Evolutionary conservation across 192 early-diverging fungal genomes (phyloP), one percentile per base, ranked within the genome.

Genomic region (Chytriomyces sp.): DNA sequence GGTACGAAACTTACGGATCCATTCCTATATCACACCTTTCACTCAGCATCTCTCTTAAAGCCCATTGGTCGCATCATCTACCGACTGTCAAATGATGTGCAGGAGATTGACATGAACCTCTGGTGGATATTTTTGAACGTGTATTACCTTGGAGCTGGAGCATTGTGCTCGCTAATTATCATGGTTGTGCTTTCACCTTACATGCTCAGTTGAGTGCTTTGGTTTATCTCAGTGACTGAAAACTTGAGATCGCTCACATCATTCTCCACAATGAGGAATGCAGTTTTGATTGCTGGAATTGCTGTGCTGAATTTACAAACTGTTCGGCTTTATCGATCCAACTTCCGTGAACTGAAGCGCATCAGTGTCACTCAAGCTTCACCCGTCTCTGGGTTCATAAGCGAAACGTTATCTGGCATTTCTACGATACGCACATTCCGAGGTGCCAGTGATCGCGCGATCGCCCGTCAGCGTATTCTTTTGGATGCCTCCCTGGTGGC

Each of bases 91-190:
- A 59, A 59, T 59, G 57, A 59, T 20, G 57, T 59, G 57, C 57
- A 59, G 20, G 57, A 59, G 57, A 59, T 59, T 59, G 57, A 59
- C 20, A 59, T 59, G 57, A 59, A 59, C 57, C 57, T 59, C 16
- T 20, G 57, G 57, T 59, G 57, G 57, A 20, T 59, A 18, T 59
- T 59, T 59, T 20, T 59, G 57, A 59, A 59, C 57, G 57, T 59
- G 57, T 59, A 59, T 59, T 59, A 59, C 57, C 57, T 59, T 59
- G 57, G 57, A 59, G 57, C 57, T 59, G 57, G 57, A 59, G 57
- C 57, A 18, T 16, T 59, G 13, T 59, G 57, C 57, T 59, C 57
- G 13, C 20, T 59, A 20, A 20, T 59, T 59, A 59, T 59, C 20
- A 59, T 59, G 57, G 57, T 59, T 59, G 20, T 59, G 13, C 57